Evolutionary conservation across 768 basidiomycete genomes (phyloP), one percentile per base, ranked within the genome.

Genomic region (Cystofilobasidium macerans): DNA sequence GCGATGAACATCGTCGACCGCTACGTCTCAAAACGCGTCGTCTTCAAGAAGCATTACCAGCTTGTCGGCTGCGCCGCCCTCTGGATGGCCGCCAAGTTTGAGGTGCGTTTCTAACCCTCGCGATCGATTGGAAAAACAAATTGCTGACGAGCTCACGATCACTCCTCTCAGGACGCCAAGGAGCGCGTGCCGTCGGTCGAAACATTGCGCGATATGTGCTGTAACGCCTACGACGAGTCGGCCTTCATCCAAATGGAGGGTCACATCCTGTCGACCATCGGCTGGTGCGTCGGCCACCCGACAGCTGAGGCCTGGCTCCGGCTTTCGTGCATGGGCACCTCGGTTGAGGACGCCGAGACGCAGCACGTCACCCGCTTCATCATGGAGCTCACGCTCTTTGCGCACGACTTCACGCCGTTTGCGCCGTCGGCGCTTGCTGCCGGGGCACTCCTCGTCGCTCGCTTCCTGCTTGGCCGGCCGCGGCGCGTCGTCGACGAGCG

Each of bases 211-310:
- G 86, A 89, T 73, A 91, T 95, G 76, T 98, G 95, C 78, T 90
- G 87, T 73, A 87, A 93, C 74, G 89, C 91, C 3, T 98, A 98
- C 76, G 93, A 95, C 75, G 91, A 94, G 76, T 86, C 86, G 6
- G 93, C 94, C 1, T 99, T 99, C 77, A 86, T 95, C 69, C 95
- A 99, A 78, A 97, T 99, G 95, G 95, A 99, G 76, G 87, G 88
- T 3, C 94, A 99, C 73, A 88, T 99, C 59, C 82, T 99, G 43
- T 84, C 86, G 22, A 99, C 95, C 24, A 93, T 98, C 71, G 87
- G 91, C 71, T 99, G 95, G 95, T 84, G 84, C 42, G 82, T 98
- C 60, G 94, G 95, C 14, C 94, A 97, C 74, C 95, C 94, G 18
- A 95, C 94, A 0, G 92, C 94, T 5, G 94, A 99, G 77, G 88